Percentiles rank a stretch among this genome's conserved stretches.
phyloP scores from a whole-genome alignment of 345 rosid genomes.

The Melaleuca quinquenervia region DNA sequence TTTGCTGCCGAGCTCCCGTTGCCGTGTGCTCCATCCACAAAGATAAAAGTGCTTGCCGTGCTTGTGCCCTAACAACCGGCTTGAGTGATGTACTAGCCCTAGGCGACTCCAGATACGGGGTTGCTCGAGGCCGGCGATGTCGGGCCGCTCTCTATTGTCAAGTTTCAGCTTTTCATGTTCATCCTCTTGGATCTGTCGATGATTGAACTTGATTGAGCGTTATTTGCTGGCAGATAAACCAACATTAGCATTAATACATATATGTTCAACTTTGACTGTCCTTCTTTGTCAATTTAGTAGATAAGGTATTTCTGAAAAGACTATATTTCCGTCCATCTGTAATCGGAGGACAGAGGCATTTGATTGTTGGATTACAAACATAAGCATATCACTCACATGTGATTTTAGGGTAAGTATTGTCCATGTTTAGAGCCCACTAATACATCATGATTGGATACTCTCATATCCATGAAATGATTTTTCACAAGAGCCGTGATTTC shows the following conservation, averaged over 20 bases:
- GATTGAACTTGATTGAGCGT: neutral
- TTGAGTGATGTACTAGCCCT: neutral
- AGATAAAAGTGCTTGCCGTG: neutral
- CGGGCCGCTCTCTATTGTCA: neutral
- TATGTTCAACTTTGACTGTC: neutral
- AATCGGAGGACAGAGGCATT: neutral
- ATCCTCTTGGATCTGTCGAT: neutral
- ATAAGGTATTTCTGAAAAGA: neutral
- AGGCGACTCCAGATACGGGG: neutral
- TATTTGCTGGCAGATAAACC: neutral
- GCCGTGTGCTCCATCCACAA: neutral
- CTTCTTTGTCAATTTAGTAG: neutral
- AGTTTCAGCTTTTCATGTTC: neutral
- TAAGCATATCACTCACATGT: neutral
- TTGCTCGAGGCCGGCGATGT: neutral
- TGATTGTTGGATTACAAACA: neutral
- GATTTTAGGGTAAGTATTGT: neutral
- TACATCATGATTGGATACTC: neutral
- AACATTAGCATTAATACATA: neutral
- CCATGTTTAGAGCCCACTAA: neutral
- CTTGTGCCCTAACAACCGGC: neutral
- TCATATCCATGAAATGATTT: neutral
- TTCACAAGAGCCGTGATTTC: neutral
- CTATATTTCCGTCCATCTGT: neutral
- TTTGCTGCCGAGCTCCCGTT: neutral